Evolutionary conservation across 208 protist genomes (phyloP).

Genomic region (Acanthamoeba triangularis): DNA sequence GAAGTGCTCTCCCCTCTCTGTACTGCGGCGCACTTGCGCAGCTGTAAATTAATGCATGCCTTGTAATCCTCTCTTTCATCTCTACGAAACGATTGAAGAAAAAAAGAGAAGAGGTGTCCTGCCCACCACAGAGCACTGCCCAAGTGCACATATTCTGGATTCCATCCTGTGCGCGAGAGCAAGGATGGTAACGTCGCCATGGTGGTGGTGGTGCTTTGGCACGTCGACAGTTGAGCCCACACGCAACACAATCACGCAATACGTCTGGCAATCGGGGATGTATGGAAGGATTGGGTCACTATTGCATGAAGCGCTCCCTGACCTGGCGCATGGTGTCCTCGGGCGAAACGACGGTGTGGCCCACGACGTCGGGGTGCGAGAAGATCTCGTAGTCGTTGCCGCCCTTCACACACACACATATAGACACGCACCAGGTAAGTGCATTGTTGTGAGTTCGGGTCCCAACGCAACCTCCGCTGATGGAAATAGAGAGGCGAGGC

Average conservation of each 20-base stretch:
- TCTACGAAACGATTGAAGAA: background rate
- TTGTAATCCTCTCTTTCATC: background rate
- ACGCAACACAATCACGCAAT: too few relatives aligned
- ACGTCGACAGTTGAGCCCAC: too few relatives aligned
- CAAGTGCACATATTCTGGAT: too few relatives aligned
- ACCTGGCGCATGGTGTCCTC: conserved; percentile 97
- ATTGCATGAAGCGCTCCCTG: conserved; percentile 84
- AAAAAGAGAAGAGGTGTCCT: background rate
- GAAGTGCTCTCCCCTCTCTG: background rate
- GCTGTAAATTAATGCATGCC: conserved; percentile 2
- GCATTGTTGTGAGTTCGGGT: too few relatives aligned
- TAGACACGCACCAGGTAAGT: too few relatives aligned
- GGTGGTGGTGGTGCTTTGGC: too few relatives aligned
- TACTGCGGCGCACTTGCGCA: background rate
- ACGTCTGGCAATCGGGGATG: too few relatives aligned
- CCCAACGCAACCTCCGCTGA: background rate
- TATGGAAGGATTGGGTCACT: too few relatives aligned
- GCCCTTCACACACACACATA: conserved; percentile 89
- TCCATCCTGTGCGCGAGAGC: too few relatives aligned
- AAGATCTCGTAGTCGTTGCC: conserved; percentile 99
- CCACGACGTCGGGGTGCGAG: conserved; percentile 93
- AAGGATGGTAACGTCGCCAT: too few relatives aligned
- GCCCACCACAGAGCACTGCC: too few relatives aligned
- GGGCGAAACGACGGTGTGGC: conserved; percentile 96
- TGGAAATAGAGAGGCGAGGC: background rate